Evolutionary conservation across 306 rosid species (phyloP).

Genomic region (Sicyos baderoa): DNA sequence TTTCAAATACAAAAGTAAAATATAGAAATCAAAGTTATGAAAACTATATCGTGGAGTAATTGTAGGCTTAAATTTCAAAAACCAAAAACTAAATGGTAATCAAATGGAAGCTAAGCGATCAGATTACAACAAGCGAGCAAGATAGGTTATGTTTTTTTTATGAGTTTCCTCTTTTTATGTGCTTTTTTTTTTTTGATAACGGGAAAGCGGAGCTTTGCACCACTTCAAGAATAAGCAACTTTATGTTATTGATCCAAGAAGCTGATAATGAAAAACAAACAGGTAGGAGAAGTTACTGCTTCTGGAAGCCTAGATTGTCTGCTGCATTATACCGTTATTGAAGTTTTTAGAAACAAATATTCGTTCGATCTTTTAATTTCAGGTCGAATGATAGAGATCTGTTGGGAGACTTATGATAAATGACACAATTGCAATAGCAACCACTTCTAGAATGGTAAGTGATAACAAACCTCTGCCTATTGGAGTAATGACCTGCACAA

Average conservation of each 20-base stretch:
- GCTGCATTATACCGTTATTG: neutral
- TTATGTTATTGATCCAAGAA: neutral
- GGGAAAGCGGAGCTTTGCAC: too few relatives aligned
- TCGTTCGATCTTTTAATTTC: neutral
- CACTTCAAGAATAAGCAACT: neutral
- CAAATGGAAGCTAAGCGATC: neutral
- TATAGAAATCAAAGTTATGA: too few relatives aligned
- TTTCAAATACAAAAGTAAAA: too few relatives aligned
- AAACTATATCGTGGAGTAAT: too few relatives aligned
- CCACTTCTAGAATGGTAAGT: conserved; percentile 1
- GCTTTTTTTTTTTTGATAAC: too few relatives aligned
- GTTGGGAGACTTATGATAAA: neutral
- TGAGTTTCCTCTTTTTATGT: too few relatives aligned
- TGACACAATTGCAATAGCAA: neutral
- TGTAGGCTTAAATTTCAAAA: too few relatives aligned
- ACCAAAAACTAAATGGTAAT: too few relatives aligned
- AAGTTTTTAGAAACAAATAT: neutral
- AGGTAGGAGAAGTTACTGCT: neutral
- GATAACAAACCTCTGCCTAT: conserved; percentile 63
- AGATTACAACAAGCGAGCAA: neutral
- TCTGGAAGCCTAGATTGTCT: neutral
- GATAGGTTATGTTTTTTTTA: neutral
- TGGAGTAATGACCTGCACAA: conserved; percentile 74
- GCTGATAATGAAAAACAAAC: neutral
- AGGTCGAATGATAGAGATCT: neutral